These are phyloP conservation scores for Solanum dulcamara DNA, from an alignment of 257 asterid genomes.

Conservation along the genomic window DNA sequence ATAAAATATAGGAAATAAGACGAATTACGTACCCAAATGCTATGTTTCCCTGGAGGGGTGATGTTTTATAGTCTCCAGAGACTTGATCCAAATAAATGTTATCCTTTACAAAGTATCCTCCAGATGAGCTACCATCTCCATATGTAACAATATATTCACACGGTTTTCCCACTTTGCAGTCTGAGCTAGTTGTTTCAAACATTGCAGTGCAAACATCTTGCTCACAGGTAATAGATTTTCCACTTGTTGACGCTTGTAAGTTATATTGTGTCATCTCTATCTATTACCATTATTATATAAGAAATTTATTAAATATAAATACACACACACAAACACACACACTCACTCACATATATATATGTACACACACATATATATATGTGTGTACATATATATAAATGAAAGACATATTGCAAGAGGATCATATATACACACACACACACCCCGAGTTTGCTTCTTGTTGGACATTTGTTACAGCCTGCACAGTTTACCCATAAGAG, in stretches of 20 bases:
- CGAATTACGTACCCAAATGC: conserved; percentile 38
- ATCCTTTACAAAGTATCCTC: conserved; percentile 46
- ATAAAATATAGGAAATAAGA: not conserved
- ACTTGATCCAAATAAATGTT: conserved; percentile 30
- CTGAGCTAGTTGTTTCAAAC: conserved; percentile 12
- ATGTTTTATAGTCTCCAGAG: conserved; percentile 25
- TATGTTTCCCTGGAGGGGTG: conserved; percentile 29
- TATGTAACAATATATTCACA: conserved; percentile 37
- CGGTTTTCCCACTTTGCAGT: conserved; percentile 32
- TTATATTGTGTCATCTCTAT: conserved; percentile 36
- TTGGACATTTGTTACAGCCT: conserved; percentile 36
- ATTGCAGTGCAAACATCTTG: conserved; percentile 31
- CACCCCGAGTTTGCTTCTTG: conserved; percentile 37
- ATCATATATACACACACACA: not conserved
- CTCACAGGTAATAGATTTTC: conserved; percentile 36
- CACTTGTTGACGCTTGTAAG: conserved; percentile 41
- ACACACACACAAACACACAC: too few species aligned
- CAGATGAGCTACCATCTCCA: conserved; percentile 55
- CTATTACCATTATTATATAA: conserved; percentile 1
- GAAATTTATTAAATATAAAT: not conserved
- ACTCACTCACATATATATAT: too few species aligned
- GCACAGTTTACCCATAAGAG: conserved; percentile 51
- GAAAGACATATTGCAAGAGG: not conserved
- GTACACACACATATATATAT: too few species aligned
- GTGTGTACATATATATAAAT: not conserved